phyloP scores from a whole-genome alignment of 495 filamentous ascomycete species.

The Echria macrotheca region DNA sequence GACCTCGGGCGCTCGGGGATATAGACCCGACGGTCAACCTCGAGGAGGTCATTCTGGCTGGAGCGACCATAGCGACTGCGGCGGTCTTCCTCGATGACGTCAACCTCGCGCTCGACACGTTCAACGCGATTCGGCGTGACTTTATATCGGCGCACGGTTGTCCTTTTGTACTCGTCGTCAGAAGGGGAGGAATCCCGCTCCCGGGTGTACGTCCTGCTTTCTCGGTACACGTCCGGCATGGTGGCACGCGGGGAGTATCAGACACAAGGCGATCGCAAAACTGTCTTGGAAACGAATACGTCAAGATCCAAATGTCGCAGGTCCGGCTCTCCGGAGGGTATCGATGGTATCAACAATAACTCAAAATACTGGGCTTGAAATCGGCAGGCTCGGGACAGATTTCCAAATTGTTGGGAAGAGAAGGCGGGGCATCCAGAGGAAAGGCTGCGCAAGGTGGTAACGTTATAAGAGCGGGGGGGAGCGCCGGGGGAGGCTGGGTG shows the following conservation, averaged over 20 bases:
- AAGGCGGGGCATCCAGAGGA: not conserved
- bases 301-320: not conserved
- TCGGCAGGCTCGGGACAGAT: not conserved
- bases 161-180: slow-evolving; percentile 45
- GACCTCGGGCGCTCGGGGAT: slow-evolving; percentile 44
- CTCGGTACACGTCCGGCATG: slow-evolving; percentile 28
- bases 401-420: not conserved
- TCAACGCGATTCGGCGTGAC: slow-evolving; percentile 37
- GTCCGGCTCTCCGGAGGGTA: not conserved
- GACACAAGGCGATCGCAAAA: no score
- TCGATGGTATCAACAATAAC: not conserved
- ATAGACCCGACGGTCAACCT: slow-evolving; percentile 41
- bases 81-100: slow-evolving; percentile 47
- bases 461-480: not conserved
- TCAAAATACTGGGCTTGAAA: not conserved
- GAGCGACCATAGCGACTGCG: slow-evolving; percentile 33
- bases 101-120: slow-evolving; percentile 37
- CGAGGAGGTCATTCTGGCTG: slow-evolving; percentile 35
- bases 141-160: slow-evolving; percentile 52
- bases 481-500: not conserved
- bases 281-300: not conserved
- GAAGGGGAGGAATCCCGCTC: slow-evolving; percentile 42
- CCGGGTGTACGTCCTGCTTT: slow-evolving; percentile 40
- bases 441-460: not conserved
- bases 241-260: not conserved